A percentile compares a stretch with the other conserved stretches of the same genome.
These are phyloP conservation scores for Aspergillus unguis DNA, from an alignment of 2,329 filamentous ascomycete genomes.

Conservation along the genomic window DNA sequence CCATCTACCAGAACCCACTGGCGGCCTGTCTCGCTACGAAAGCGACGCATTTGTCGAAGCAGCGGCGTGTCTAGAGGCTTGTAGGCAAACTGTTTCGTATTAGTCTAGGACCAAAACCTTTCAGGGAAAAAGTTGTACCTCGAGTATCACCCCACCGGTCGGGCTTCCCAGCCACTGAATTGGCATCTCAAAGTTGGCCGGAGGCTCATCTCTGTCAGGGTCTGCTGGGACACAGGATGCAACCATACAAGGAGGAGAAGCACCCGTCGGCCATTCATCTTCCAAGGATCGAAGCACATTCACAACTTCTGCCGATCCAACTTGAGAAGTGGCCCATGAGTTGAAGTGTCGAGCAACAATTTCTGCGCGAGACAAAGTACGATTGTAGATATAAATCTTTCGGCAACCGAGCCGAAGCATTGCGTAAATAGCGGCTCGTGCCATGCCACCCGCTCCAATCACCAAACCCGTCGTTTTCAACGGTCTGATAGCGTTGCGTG, in stretches of 20 bases:
- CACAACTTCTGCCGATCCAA: constrained; percentile 36
- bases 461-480: constrained; percentile 52
- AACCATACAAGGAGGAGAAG: constrained; percentile 67
- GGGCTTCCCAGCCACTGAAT: constrained; percentile 66
- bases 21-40: constrained; percentile 50
- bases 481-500: constrained; percentile 52
- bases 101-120: constrained; percentile 8
- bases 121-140: constrained; percentile 43
- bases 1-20: constrained; percentile 73
- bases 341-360: constrained; percentile 68
- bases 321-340: constrained; percentile 44
- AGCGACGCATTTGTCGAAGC: constrained; percentile 63
- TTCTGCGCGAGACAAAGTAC: constrained; percentile 64
- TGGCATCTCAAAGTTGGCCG: constrained; percentile 68
- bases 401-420: constrained; percentile 74
- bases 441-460: constrained; percentile 68
- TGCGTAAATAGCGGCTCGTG: constrained; percentile 71
- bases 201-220: constrained; percentile 59
- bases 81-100: constrained; percentile 53
- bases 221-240: constrained; percentile 74
- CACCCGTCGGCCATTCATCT: constrained; percentile 63
- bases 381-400: constrained; percentile 72
- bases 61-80: constrained; percentile 70
- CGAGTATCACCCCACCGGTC: constrained; percentile 72
- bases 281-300: constrained; percentile 56